Evolutionary conservation across 768 basidiomycete species (phyloP).

Genomic region (Trametes villosa): DNA sequence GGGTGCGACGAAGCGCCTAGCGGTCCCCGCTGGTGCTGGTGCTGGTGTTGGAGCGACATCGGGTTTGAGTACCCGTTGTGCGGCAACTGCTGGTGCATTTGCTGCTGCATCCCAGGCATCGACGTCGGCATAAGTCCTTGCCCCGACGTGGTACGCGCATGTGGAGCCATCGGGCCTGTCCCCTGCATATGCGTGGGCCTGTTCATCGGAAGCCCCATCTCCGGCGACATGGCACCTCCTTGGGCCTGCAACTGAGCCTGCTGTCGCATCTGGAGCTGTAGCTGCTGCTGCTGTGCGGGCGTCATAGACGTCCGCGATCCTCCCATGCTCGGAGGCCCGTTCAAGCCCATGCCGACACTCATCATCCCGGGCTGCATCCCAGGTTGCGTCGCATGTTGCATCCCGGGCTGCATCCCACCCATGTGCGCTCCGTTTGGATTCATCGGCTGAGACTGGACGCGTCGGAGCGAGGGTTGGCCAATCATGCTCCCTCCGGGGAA

Average conservation of each 20-base stretch:
- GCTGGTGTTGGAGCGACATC: slow-evolving; percentile 43
- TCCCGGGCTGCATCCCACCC: slow-evolving; percentile 41
- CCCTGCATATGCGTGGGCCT: slow-evolving; percentile 36
- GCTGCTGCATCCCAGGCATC: slow-evolving; percentile 38
- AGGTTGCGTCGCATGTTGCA: too few relatives aligned
- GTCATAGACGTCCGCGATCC: slow-evolving; percentile 37
- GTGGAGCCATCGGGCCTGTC: slow-evolving; percentile 47
- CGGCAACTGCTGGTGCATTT: slow-evolving; percentile 12
- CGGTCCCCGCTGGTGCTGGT: slow-evolving; percentile 39
- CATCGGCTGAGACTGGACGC: slow-evolving; percentile 62
- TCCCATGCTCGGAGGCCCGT: slow-evolving; percentile 45
- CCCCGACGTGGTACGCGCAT: slow-evolving; percentile 48
- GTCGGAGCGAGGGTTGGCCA: slow-evolving; percentile 45
- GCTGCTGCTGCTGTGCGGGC: slow-evolving; percentile 35
- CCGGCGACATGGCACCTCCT: slow-evolving; percentile 45
- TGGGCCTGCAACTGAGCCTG: slow-evolving; percentile 40
- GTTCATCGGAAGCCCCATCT: slow-evolving; percentile 44
- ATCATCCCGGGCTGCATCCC: slow-evolving; percentile 44
- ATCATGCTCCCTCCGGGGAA: slow-evolving; percentile 43
- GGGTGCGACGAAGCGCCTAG: slow-evolving; percentile 49
- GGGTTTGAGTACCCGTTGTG: slow-evolving; percentile 45
- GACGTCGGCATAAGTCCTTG: slow-evolving; percentile 53
- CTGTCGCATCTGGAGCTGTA: slow-evolving; percentile 36
- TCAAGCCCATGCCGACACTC: slow-evolving; percentile 45
- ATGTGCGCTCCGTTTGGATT: slow-evolving; percentile 43